Base-by-base conservation (phyloP, 768 basidiomycete species). In the Trametes cinnabarina region DNA sequence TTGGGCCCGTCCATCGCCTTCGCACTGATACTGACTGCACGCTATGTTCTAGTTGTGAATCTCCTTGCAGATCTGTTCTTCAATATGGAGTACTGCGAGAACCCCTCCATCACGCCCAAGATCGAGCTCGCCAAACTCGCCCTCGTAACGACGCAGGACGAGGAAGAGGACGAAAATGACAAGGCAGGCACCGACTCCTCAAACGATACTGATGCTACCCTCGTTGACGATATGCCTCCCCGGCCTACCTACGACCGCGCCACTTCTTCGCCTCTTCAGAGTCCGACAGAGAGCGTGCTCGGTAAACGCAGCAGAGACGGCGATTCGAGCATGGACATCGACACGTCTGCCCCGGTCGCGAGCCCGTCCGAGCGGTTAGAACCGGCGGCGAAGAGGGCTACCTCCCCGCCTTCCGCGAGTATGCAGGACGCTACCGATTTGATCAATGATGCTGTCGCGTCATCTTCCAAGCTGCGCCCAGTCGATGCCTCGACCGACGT, bases 41-140 rank as follows among this genome's bases (percentile, higher is more conserved):
- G 6, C 7, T 12, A 12, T 32, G 30, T 34, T 55, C 55, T 10
- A 96, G 94, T 97, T 71, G 86, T 94, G 61, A 76, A 77, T 55
- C 89, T 90, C 52, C 82, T 97, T 12, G 87, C 88, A 8, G 81
- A 82, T 14, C 79, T 97, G 3, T 97, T 94, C 74, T 82, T 78
- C 70, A 77, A 87, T 51, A 79, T 97, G 35, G 88, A 92, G 64
- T 83, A 81, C 61, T 79, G 81, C 54, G 80, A 85, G 43, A 71
- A 76, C 2, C 73, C 84, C 5, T 80, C 92, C 14, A 85, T 97
- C 17, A 92, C 91, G 0, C 94, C 94, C 0, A 86, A 86, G 3
- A 74, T 92, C 43, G 92, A 96, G 65, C 79, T 97, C 19, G 94
- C 94, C 7, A 94, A 97, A 68, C 82, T 96, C 20, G 94, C 94